These are phyloP conservation scores for Tolypocladium paradoxum DNA, from an alignment of 2,329 filamentous ascomycete species.

Conservation along the genomic window DNA sequence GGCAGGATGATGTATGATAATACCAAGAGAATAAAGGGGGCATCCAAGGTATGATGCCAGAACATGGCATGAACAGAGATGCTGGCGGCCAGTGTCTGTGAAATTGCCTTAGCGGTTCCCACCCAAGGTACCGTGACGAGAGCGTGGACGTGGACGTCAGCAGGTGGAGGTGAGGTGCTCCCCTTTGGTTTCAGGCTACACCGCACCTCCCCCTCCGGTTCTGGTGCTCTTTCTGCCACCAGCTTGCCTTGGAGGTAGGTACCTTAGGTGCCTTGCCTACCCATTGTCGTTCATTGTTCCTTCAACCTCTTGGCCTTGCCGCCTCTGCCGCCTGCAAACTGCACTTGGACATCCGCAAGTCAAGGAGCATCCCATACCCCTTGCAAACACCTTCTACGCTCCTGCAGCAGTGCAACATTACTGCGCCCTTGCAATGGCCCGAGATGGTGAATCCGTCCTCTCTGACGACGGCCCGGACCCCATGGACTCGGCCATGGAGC, in stretches of 20 bases:
- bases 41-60: background rate
- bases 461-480: background rate
- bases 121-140: too few relatives aligned
- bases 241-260: background rate
- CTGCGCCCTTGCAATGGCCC: background rate
- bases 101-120: too few relatives aligned
- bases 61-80: too few relatives aligned
- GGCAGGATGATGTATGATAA: conserved; percentile 25
- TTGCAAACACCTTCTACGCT: background rate
- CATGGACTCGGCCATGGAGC: background rate
- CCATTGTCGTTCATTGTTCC: background rate
- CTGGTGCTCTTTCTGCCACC: background rate
- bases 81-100: background rate
- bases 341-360: background rate
- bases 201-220: background rate
- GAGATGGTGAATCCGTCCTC: background rate
- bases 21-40: conserved; percentile 15
- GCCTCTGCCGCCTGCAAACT: background rate
- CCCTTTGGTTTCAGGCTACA: background rate
- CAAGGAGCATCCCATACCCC: background rate
- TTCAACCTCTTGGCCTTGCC: background rate
- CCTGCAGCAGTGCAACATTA: background rate
- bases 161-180: background rate
- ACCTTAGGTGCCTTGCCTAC: too few relatives aligned
- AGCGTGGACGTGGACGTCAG: background rate